phyloP scores from a whole-genome alignment of 768 basidiomycete genomes.

The Phaeotremella skinneri region DNA sequence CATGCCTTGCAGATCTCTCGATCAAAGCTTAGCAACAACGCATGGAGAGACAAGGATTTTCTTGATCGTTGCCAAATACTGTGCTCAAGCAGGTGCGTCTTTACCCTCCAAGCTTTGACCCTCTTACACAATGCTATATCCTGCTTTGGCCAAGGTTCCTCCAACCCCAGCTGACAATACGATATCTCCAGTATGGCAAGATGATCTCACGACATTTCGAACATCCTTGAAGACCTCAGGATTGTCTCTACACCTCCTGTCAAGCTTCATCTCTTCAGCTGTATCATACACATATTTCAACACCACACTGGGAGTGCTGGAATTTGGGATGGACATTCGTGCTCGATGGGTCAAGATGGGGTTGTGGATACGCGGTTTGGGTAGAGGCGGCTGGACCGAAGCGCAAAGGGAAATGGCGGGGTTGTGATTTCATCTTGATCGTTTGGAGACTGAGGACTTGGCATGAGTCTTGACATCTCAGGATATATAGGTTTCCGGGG shows the following conservation, averaged over 20 bases:
- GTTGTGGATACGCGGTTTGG: conserved; percentile 44
- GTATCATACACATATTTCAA: conserved; percentile 38
- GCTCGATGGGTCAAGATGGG: conserved; percentile 39
- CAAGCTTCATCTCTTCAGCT: conserved; percentile 15
- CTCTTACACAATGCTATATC: not conserved
- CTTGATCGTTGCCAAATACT: conserved; percentile 85
- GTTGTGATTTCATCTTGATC: conserved; percentile 10
- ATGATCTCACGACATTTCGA: conserved; percentile 24
- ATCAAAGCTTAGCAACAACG: conserved; percentile 84
- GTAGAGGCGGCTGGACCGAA: conserved; percentile 36
- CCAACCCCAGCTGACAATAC: conserved; percentile 63
- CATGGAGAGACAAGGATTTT: conserved; percentile 73
- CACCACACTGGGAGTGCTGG: conserved; percentile 37
- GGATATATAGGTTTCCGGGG: too few relatives aligned
- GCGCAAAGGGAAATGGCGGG: conserved; percentile 44
- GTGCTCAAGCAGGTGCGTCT: conserved; percentile 55
- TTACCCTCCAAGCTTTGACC: conserved; percentile 17
- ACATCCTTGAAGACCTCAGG: conserved; percentile 17
- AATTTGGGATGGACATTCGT: conserved; percentile 45
- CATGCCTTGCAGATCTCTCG: conserved; percentile 65
- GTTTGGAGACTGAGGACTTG: too few relatives aligned
- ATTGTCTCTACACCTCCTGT: conserved; percentile 23
- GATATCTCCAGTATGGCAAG: conserved; percentile 46
- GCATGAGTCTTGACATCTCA: too few relatives aligned
- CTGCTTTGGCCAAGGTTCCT: conserved; percentile 57